Conservation (phyloP, 495 filamentous ascomycete genomes). For the Talaromyces borbonicus region DNA sequence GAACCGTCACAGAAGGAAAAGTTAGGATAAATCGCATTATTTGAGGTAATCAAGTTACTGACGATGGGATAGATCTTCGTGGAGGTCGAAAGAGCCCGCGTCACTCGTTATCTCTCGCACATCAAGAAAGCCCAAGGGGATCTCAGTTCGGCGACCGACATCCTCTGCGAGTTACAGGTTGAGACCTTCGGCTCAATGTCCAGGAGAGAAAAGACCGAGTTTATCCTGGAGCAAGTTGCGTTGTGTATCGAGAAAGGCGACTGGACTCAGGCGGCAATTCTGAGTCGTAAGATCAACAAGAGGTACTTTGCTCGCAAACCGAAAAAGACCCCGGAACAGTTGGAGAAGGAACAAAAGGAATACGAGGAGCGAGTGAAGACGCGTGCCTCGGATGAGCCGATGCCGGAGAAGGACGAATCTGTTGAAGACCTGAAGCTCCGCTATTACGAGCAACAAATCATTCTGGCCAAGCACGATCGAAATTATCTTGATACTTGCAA, state of each 20-base stretch:
- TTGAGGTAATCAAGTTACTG: neutral
- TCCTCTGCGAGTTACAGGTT: conserved; percentile 93
- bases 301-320: conserved; percentile 80
- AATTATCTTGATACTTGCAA: conserved; percentile 97
- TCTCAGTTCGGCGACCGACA: conserved; percentile 78
- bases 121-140: conserved; percentile 96
- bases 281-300: conserved; percentile 94
- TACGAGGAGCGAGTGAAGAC: conserved; percentile 73
- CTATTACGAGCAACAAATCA: conserved; percentile 95
- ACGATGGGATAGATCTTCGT: conserved; percentile 73
- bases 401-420: conserved; percentile 72
- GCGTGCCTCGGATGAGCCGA: conserved; percentile 56
- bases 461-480: conserved; percentile 86
- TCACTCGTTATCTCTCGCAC: conserved; percentile 87
- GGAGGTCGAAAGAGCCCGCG: conserved; percentile 92
- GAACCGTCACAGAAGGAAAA: conserved; percentile 97
- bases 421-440: conserved; percentile 92
- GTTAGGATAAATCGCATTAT: conserved; percentile 26
- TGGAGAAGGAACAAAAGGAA: conserved; percentile 81
- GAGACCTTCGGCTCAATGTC: conserved; percentile 99
- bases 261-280: conserved; percentile 90
- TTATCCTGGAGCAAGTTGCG: conserved; percentile 90
- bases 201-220: conserved; percentile 93
- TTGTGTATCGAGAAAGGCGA: conserved; percentile 93
- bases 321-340: conserved; percentile 75